These are phyloP conservation scores for Puccinia coronata DNA, from an alignment of 1,284 basidiomycete genomes.

Conservation along the genomic window DNA sequence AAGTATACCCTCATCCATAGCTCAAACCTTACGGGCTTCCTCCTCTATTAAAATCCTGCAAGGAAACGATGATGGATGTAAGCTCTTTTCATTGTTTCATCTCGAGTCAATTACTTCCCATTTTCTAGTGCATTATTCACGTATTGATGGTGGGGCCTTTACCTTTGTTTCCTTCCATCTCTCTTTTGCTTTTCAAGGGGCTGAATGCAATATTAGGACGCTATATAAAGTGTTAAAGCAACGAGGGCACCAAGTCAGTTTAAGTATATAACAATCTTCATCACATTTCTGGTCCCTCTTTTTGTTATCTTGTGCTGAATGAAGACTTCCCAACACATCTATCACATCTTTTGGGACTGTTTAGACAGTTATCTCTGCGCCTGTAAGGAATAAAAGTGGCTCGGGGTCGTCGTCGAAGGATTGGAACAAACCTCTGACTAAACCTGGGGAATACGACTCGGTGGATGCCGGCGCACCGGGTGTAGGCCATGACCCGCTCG, in stretches of 20 bases:
- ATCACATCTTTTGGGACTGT: neutral
- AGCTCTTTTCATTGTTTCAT: neutral
- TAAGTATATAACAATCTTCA: neutral
- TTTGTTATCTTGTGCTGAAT: neutral
- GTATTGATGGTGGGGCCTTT: no score
- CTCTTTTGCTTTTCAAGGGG: no score
- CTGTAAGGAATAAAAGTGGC: conserved; percentile 39
- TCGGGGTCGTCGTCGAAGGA: conserved; percentile 18
- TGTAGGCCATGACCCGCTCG: conserved; percentile 17
- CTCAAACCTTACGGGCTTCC: neutral
- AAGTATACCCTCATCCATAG: neutral
- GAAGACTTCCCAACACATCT: neutral
- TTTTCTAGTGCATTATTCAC: no score
- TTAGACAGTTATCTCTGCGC: conserved; percentile 39
- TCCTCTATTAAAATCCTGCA: conserved; percentile 37
- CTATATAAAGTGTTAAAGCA: conserved; percentile 31
- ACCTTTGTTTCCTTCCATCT: no score
- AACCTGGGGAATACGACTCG: conserved; percentile 26
- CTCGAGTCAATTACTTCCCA: neutral
- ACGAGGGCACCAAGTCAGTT: conserved; percentile 36
- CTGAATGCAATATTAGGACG: conserved; percentile 36
- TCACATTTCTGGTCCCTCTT: neutral
- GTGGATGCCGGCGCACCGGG: conserved; percentile 26
- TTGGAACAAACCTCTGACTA: neutral
- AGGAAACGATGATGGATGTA: conserved; percentile 49